Conservation (phyloP, 2,329 filamentous ascomycete genomes). For the Paraphaeosphaeria sporulosa region DNA sequence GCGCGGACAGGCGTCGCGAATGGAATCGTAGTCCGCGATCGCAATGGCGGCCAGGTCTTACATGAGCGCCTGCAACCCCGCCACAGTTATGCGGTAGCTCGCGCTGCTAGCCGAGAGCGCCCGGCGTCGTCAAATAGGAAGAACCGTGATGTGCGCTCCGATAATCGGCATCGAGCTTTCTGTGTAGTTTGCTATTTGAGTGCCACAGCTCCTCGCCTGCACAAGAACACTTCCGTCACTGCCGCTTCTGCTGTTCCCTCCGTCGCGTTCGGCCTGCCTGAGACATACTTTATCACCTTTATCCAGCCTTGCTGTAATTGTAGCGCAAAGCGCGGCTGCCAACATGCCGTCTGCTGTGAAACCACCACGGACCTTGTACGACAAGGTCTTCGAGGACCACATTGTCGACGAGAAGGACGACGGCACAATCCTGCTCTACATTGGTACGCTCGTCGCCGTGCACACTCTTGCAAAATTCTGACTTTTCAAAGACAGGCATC, state of each 20-base stretch:
- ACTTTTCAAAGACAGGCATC: constrained; percentile 75
- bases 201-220: neutral
- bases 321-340: constrained; percentile 24
- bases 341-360: constrained; percentile 77
- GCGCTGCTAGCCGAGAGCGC: constrained; percentile 21
- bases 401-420: constrained; percentile 95
- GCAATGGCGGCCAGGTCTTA: constrained; percentile 1
- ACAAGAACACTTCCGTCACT: neutral
- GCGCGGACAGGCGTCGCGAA: neutral
- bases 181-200: constrained; percentile 8
- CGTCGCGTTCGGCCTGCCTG: neutral
- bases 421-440: constrained; percentile 91
- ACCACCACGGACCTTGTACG: constrained; percentile 86
- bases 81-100: constrained; percentile 10
- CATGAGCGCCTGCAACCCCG: neutral
- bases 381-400: constrained; percentile 96
- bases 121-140: constrained; percentile 37
- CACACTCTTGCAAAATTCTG: constrained; percentile 22
- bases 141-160: constrained; percentile 31
- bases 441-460: constrained; percentile 67
- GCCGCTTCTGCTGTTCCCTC: constrained; percentile 10
- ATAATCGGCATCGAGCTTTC: constrained; percentile 34
- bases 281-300: neutral
- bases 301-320: constrained; percentile 6
- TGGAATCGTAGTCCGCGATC: constrained; percentile 3